A percentile compares a stretch with the other conserved stretches of the same genome.
Evolutionary conservation across 2,329 filamentous ascomycete genomes (phyloP).

Genomic region (Trichoderma koningiopsis): DNA sequence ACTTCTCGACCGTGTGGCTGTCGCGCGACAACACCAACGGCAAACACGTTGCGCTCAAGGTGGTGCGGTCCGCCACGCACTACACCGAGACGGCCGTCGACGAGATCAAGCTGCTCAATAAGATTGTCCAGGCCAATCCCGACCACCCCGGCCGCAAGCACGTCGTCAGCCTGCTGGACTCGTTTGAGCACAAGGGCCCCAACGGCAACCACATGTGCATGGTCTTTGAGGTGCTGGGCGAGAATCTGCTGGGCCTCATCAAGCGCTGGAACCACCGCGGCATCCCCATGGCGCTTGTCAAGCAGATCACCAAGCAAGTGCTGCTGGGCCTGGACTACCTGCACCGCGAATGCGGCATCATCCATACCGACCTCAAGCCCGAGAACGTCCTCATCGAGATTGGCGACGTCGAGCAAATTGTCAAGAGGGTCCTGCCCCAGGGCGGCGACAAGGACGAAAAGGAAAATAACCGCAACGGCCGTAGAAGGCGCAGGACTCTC

Average conservation of each 20-base stretch:
- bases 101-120: constrained; percentile 97
- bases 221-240: constrained; percentile 97
- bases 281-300: constrained; percentile 93
- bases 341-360: constrained; percentile 97
- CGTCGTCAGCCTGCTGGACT: constrained; percentile 93
- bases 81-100: constrained; percentile 99
- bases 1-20: constrained; percentile 96
- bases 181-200: constrained; percentile 95
- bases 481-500: constrained; percentile 84
- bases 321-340: constrained; percentile 93
- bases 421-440: constrained; percentile 89
- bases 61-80: constrained; percentile 94
- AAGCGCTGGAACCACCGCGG: constrained; percentile 98
- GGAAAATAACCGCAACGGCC: constrained; percentile 88
- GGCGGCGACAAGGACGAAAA: constrained; percentile 76
- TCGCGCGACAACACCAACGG: constrained; percentile 80
- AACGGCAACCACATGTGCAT: constrained; percentile 98
- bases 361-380: constrained; percentile 95
- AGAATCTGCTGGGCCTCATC: constrained; percentile 92
- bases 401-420: constrained; percentile 97
- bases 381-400: constrained; percentile 99
- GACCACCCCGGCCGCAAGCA: constrained; percentile 92
- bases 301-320: constrained; percentile 98
- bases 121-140: constrained; percentile 93
- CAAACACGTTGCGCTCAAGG: constrained; percentile 96